A percentile compares a stretch with the other conserved stretches of the same genome.
phyloP scores from a whole-genome alignment of 2,329 filamentous ascomycete species.

The Calonectria hongkongensis region DNA sequence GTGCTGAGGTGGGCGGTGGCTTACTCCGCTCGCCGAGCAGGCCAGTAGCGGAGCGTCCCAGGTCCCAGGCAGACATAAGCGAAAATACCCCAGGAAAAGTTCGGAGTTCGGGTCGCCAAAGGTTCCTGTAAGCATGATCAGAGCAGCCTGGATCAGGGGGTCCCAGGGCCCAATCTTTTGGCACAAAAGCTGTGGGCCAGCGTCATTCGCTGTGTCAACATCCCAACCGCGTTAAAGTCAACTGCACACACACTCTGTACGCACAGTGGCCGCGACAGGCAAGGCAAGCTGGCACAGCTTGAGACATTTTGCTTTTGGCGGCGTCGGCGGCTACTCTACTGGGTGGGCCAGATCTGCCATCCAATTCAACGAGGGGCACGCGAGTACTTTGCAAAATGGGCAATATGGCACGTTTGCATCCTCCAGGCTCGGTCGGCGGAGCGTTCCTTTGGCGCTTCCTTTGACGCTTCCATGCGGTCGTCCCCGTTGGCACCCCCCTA shows the following conservation, averaged over 20 bases:
- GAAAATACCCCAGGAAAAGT: constrained; percentile 27
- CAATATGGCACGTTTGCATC: background rate
- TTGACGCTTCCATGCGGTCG: background rate
- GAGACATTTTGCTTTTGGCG: constrained; percentile 10
- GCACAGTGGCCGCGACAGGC: background rate
- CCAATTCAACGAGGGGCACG: background rate
- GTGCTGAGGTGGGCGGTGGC: constrained; percentile 13
- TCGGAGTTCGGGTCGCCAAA: constrained; percentile 26
- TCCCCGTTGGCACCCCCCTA: background rate
- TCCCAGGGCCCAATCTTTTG: constrained; percentile 6
- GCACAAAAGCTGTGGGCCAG: background rate
- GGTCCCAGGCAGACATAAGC: constrained; percentile 2
- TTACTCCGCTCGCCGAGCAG: constrained; percentile 7
- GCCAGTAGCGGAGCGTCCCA: background rate
- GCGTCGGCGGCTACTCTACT: background rate
- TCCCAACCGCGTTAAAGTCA: constrained; percentile 12
- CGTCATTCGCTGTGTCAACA: background rate
- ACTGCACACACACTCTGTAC: background rate
- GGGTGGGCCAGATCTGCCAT: background rate
- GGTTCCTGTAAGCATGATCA: constrained; percentile 1
- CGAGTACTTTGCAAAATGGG: background rate
- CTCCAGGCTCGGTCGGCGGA: background rate
- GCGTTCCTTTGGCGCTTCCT: constrained; percentile 8
- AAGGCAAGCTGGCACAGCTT: background rate
- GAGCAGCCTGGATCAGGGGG: constrained; percentile 16